Evolutionary conservation across 2,329 filamentous ascomycete species (phyloP), one percentile per base, ranked within the genome.

Genomic region (Cladosporium velox): DNA sequence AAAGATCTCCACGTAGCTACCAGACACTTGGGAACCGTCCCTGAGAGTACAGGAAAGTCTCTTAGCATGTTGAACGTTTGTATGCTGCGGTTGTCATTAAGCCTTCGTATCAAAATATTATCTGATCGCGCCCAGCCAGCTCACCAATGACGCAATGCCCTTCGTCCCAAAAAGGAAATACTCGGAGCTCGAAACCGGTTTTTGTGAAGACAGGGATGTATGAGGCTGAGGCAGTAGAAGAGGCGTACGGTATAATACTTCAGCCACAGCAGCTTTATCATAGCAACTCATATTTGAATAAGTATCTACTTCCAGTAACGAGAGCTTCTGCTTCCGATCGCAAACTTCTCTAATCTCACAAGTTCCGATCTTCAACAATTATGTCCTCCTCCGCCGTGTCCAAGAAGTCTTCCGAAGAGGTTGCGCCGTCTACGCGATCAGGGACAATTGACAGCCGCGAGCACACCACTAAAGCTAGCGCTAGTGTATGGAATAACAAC

Each of bases 401-500:
- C 47, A 68, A 66, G 54, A 66, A 65, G 35, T 21, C 61, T 5
- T 35, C 58, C 18, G 38, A 66, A 10, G 64, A 66, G 1, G 64
- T 66, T n/a, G 52, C 54, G 6, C 49, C 60, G 34, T 38, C 55
- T 24, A 12, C 62, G 32, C 24, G 38, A 14, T 41, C 47, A 32
- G 65, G 38, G 24, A 63, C 69, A 57, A 69, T 72, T 38, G 73
- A 77, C 59, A 70, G 72, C 51, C 72, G 72, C 52, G 75, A 77
- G 65, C 65, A 70, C 21, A 76, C 72, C 64, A 70, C 75, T 18
- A 77, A 73, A 58, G 75, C 73, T 7, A 75, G 71, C 60, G 76
- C 74, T 10, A 76, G 72, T 66, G 76, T 77, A 67, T 65, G n/a
- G n/a, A n/a, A n/a, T n/a, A n/a, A n/a, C n/a, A n/a, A n/a, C n/a